Evolutionary conservation across 1,139 yeast species (phyloP).

Genomic region (Meyerozyma smithsonii): DNA sequence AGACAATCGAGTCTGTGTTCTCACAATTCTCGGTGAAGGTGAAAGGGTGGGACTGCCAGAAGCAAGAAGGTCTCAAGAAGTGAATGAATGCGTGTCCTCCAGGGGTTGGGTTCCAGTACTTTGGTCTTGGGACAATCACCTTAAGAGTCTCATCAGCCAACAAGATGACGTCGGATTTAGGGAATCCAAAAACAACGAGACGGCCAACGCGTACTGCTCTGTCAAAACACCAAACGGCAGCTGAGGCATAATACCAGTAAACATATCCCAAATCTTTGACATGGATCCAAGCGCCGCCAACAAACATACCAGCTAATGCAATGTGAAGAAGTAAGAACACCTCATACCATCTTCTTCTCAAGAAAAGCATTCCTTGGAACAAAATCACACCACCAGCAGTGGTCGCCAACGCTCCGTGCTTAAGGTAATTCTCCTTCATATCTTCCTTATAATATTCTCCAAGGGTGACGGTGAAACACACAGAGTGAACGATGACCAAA

Average conservation of each 20-base stretch:
- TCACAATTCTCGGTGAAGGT: slow-evolving; percentile 36
- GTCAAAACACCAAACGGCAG: slow-evolving; percentile 43
- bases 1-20: slow-evolving; percentile 20
- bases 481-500: slow-evolving; percentile 30
- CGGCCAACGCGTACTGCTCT: slow-evolving; percentile 33
- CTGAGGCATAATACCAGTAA: slow-evolving; percentile 33
- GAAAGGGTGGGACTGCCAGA: slow-evolving; percentile 43
- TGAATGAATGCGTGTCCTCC: slow-evolving; percentile 52
- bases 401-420: slow-evolving; percentile 30
- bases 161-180: slow-evolving; percentile 29
- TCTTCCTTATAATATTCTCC: slow-evolving; percentile 10
- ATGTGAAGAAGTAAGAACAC: slow-evolving; percentile 38
- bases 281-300: slow-evolving; percentile 42
- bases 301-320: slow-evolving; percentile 33
- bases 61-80: slow-evolving; percentile 29
- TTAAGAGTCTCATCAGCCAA: slow-evolving; percentile 37
- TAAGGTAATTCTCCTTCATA: slow-evolving; percentile 18
- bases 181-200: slow-evolving; percentile 34
- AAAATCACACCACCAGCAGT: slow-evolving; percentile 27
- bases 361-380: slow-evolving; percentile 28
- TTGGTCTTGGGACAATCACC: slow-evolving; percentile 37
- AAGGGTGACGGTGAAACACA: slow-evolving; percentile 27
- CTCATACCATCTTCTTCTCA: slow-evolving; percentile 43
- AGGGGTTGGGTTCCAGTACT: slow-evolving; percentile 37
- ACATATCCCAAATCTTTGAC: slow-evolving; percentile 36